These are phyloP conservation scores for Plectosphaerella sp. DNA, from an alignment of 2,329 filamentous ascomycete genomes.

Conservation along the genomic window DNA sequence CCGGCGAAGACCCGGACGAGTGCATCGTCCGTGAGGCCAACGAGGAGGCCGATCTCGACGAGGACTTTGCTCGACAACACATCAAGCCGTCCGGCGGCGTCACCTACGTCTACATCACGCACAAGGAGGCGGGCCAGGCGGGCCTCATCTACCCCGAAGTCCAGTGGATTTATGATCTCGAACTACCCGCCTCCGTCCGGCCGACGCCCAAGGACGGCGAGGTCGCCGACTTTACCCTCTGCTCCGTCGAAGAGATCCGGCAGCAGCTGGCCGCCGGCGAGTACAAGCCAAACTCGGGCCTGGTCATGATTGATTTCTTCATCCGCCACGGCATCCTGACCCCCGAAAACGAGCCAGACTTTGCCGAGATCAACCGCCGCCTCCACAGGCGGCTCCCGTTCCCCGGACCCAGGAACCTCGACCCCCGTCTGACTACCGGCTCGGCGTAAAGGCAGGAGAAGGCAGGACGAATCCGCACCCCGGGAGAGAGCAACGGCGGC, in stretches of 20 bases:
- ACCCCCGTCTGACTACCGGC: not conserved
- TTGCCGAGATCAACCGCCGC: constrained; percentile 68
- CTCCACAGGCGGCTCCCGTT: constrained; percentile 80
- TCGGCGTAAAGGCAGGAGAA: not conserved
- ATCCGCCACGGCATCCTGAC: constrained; percentile 79
- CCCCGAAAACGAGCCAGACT: constrained; percentile 71
- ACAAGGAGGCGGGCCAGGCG: constrained; percentile 73
- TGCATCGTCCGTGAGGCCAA: constrained; percentile 79
- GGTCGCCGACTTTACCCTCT: constrained; percentile 78
- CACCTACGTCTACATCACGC: constrained; percentile 80
- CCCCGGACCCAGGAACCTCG: constrained; percentile 56
- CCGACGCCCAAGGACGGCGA: constrained; percentile 83
- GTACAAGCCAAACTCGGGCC: constrained; percentile 91
- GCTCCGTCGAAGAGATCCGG: constrained; percentile 72
- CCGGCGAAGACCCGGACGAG: constrained; percentile 75
- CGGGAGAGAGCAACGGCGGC: not conserved
- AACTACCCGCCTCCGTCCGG: constrained; percentile 62
- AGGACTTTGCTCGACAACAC: constrained; percentile 58
- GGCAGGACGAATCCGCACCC: not conserved
- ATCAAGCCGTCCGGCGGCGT: constrained; percentile 63
- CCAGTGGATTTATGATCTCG: constrained; percentile 88
- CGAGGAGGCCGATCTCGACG: constrained; percentile 82
- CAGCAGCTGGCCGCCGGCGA: constrained; percentile 63
- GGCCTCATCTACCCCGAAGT: constrained; percentile 84
- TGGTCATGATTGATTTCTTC: constrained; percentile 86